Percentiles rank a stretch among this genome's conserved stretches.
Conservation (phyloP, 805 yeast species). For the Yamadazyma paraphyllophila region DNA sequence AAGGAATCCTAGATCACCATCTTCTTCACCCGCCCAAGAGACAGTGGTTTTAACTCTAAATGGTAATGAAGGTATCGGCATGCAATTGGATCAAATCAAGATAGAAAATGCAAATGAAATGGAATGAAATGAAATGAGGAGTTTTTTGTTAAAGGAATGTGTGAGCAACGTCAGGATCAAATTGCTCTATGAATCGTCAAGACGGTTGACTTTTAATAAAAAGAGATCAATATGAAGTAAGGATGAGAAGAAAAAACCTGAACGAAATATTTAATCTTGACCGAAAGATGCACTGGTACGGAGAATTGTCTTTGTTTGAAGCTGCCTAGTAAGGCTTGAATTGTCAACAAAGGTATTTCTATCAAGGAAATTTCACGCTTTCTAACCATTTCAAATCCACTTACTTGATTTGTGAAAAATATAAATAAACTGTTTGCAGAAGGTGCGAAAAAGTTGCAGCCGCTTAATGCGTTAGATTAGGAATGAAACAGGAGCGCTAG, state of each 20-base stretch:
- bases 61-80: slow-evolving; percentile 48
- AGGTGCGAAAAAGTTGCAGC: slow-evolving; percentile 1
- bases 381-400: not conserved
- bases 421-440: slow-evolving; percentile 3
- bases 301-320: not conserved
- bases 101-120: not conserved
- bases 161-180: not conserved
- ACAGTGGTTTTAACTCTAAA: slow-evolving; percentile 78
- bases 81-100: not conserved
- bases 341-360: slow-evolving; percentile 8
- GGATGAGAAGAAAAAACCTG: not conserved
- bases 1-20: slow-evolving; percentile 85
- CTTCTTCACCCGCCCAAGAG: slow-evolving; percentile 93
- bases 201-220: no score
- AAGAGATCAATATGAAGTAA: not conserved
- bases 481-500: no score
- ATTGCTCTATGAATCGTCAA: no score
- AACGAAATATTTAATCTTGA: not conserved
- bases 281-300: not conserved
- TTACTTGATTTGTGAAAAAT: slow-evolving; percentile 7
- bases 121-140: not conserved
- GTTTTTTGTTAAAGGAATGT: not conserved
- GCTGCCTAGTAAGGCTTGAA: slow-evolving; percentile 2
- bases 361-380: slow-evolving; percentile 6
- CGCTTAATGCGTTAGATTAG: not conserved